phyloP scores from a whole-genome alignment of 2,329 filamentous ascomycete genomes.

The Alternaria triticina region DNA sequence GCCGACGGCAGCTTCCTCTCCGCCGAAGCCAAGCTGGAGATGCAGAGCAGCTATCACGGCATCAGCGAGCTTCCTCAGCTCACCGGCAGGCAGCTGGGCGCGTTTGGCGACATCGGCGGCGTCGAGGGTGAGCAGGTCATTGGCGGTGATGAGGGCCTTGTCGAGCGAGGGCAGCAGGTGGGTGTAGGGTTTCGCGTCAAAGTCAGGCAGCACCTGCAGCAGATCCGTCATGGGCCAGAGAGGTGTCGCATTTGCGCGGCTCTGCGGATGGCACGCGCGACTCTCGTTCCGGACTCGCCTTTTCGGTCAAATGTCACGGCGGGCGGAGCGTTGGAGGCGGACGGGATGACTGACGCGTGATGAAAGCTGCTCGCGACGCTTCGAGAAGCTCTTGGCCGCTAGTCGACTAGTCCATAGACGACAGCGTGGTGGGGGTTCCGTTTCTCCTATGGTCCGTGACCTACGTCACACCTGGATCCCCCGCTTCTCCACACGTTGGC shows the following conservation, averaged over 20 bases:
- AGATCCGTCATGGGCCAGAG: conserved; percentile 77
- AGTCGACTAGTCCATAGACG: background rate
- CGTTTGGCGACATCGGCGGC: conserved; percentile 83
- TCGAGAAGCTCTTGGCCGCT: background rate
- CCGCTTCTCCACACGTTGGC: conserved; percentile 29
- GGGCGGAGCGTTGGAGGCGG: background rate
- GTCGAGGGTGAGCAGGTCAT: conserved; percentile 86
- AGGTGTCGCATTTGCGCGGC: conserved; percentile 39
- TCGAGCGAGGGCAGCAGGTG: conserved; percentile 82
- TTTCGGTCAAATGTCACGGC: conserved; percentile 5
- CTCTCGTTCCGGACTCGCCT: conserved; percentile 1
- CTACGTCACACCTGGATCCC: conserved; percentile 24
- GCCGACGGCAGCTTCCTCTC: conserved; percentile 24
- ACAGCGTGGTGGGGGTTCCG: conserved; percentile 11
- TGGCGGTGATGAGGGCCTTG: conserved; percentile 75
- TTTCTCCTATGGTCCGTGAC: conserved; percentile 21
- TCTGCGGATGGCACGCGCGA: conserved; percentile 40
- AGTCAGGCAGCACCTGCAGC: conserved; percentile 78
- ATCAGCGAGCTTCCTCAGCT: conserved; percentile 75
- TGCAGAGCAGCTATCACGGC: conserved; percentile 73
- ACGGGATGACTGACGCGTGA: conserved; percentile 6
- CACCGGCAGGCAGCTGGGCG: conserved; percentile 79
- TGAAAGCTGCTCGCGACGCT: background rate
- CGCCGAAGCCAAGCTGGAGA: conserved; percentile 60
- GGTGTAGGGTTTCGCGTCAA: conserved; percentile 72